Percentiles rank a stretch among this genome's conserved stretches.
Conservation (phyloP, 1,284 basidiomycete species). For the Apiotrichum gracile region DNA sequence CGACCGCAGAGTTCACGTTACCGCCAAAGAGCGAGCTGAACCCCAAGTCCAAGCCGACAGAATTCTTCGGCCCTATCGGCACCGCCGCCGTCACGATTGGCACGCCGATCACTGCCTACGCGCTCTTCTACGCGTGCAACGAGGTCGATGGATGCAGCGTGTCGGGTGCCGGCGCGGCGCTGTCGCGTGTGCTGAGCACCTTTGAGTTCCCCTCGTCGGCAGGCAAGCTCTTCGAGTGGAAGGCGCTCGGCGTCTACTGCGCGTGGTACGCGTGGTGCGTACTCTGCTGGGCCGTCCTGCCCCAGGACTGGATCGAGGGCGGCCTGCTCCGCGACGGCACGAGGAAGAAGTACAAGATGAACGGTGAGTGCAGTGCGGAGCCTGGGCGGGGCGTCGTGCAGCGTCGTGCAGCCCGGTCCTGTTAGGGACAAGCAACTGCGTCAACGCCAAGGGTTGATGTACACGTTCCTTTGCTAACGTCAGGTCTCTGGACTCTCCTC, state of each 20-base stretch:
- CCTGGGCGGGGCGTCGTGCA: too few species aligned
- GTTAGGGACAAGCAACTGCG: too few species aligned
- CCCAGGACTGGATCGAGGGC: slow-evolving; percentile 80
- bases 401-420: too few species aligned
- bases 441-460: too few species aligned
- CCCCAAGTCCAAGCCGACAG: slow-evolving; percentile 56
- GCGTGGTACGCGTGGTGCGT: slow-evolving; percentile 88
- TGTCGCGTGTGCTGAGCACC: slow-evolving; percentile 7
- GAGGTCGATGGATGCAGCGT: slow-evolving; percentile 63
- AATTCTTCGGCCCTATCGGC: slow-evolving; percentile 81
- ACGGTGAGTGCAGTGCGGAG: too few species aligned
- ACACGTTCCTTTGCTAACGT: not conserved
- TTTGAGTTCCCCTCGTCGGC: slow-evolving; percentile 27
- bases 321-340: slow-evolving; percentile 69
- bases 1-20: slow-evolving; percentile 39
- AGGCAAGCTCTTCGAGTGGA: slow-evolving; percentile 65
- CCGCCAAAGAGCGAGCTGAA: slow-evolving; percentile 45
- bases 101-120: slow-evolving; percentile 70
- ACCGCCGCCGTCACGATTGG: slow-evolving; percentile 65
- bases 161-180: slow-evolving; percentile 20
- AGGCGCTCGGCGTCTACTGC: slow-evolving; percentile 70
- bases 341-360: slow-evolving; percentile 84
- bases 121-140: slow-evolving; percentile 79
- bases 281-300: slow-evolving; percentile 73
- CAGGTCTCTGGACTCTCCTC: slow-evolving; percentile 82